Evolutionary conservation across 345 rosid species (phyloP), one percentile per base, ranked within the genome.

Genomic region (Aegle marmelos): DNA sequence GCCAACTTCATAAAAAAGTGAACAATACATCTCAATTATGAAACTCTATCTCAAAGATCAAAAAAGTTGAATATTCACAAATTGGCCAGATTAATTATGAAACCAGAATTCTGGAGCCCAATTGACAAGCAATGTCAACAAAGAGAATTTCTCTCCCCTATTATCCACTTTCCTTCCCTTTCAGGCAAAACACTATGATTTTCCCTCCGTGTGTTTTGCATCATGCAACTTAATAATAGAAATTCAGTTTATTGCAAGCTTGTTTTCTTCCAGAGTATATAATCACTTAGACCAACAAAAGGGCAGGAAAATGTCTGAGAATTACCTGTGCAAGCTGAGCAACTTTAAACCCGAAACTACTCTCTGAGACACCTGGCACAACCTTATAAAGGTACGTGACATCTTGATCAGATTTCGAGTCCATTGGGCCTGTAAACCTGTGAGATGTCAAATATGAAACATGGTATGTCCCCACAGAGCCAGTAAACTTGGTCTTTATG

Each of bases 301-400:
- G 17, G 75, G 41, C 81, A 59, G 64, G 64, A 22, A 31, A 68
- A 77, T 64, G 70, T 45, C 50, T 22, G 10, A 59, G 54, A 56
- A 36, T 73, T 65, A 92, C 99, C 96, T 92, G 95, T 36, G 98
- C 97, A 70, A 95, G 95, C 82, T 89, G 87, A 21, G 98, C 98
- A 77, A 95, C 98, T 80, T 91, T 95, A 80, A 93, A 89, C 70
- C 97, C 98, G 48, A 93, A 95, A 86, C 99, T 95, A 82, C 88
- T 88, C 73, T 84, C 92, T 56, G 94, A 90, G 82, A 95, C 87
- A 84, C 99, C 97, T 48, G 88, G 84, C 68, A 83, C 94, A 78
- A 95, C 93, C 88, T 91, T 95, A 83, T 93, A 95, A 27, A 95
- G 88, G 85, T 93, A 95, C 63, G 96, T 93, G 73, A 93, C 91